Evolutionary conservation across 768 basidiomycete species (phyloP).

Genomic region (Harrya chromipes): DNA sequence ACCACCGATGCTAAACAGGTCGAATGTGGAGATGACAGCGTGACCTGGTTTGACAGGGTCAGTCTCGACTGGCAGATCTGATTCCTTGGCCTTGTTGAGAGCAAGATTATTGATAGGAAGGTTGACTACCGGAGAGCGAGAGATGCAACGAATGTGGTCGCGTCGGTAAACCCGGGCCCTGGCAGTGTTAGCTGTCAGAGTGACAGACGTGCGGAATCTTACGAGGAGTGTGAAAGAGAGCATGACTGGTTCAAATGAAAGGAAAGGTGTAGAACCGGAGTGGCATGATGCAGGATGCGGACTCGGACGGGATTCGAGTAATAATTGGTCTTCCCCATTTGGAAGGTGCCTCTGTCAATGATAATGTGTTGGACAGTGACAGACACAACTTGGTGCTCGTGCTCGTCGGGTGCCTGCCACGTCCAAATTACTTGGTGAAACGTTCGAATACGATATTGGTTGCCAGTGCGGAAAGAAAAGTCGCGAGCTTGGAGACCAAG

Average conservation of each 20-base stretch:
- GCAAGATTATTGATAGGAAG: conserved; percentile 8
- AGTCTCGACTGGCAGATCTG: conserved; percentile 5
- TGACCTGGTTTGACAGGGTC: conserved; percentile 52
- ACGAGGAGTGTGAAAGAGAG: conserved; percentile 2
- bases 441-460: too few species aligned
- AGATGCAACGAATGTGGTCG: conserved; percentile 12
- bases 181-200: background rate
- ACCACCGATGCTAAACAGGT: conserved; percentile 91
- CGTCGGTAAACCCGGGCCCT: background rate
- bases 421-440: too few species aligned
- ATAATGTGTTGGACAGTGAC: too few species aligned
- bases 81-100: background rate
- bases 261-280: too few species aligned
- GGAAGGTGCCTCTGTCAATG: too few species aligned
- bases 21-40: conserved; percentile 92
- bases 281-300: too few species aligned
- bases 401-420: too few species aligned
- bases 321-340: too few species aligned
- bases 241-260: conserved; percentile 1
- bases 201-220: conserved; percentile 1
- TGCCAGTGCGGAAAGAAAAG: too few species aligned
- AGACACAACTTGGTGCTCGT: too few species aligned
- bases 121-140: conserved; percentile 5
- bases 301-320: too few species aligned
- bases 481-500: too few species aligned